phyloP scores from a whole-genome alignment of 2,329 filamentous ascomycete genomes.

The Xylariales sp. region DNA sequence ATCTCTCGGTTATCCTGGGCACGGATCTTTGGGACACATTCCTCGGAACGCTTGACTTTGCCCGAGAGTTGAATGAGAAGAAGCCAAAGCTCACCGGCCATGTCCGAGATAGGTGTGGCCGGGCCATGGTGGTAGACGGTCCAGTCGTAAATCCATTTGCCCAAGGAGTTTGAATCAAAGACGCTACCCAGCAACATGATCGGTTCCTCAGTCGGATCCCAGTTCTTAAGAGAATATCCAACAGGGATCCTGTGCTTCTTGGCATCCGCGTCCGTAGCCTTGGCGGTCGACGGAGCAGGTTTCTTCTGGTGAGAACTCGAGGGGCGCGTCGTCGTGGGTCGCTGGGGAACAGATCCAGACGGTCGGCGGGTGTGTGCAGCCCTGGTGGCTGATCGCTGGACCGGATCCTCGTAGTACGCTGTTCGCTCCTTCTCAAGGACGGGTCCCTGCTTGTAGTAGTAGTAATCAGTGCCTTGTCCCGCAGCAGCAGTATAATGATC shows the following conservation, averaged over 20 bases:
- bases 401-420: slow-evolving; percentile 37
- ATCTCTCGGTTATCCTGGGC: slow-evolving; percentile 70
- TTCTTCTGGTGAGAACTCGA: slow-evolving; percentile 37
- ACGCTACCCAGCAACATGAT: slow-evolving; percentile 93
- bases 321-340: slow-evolving; percentile 49
- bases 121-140: slow-evolving; percentile 86
- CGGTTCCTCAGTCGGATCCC: slow-evolving; percentile 90
- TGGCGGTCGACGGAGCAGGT: slow-evolving; percentile 25
- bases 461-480: slow-evolving; percentile 55
- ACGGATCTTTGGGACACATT: slow-evolving; percentile 68
- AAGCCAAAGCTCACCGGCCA: slow-evolving; percentile 93
- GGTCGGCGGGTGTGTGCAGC: slow-evolving; percentile 40
- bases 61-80: slow-evolving; percentile 88
- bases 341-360: slow-evolving; percentile 42
- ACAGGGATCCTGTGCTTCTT: slow-evolving; percentile 70
- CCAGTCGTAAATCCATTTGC: slow-evolving; percentile 99
- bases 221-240: slow-evolving; percentile 95
- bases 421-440: slow-evolving; percentile 32
- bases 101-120: slow-evolving; percentile 73
- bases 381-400: slow-evolving; percentile 34
- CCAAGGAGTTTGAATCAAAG: slow-evolving; percentile 94
- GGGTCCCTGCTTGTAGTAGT: slow-evolving; percentile 49
- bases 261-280: slow-evolving; percentile 57
- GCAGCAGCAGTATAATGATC: slow-evolving; percentile 40
- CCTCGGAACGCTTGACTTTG: slow-evolving; percentile 88